Percentiles rank a stretch among this genome's conserved stretches.
Evolutionary conservation across 176 grass and related monocot genomes (phyloP).

Genomic region (Ensete glaucum): DNA sequence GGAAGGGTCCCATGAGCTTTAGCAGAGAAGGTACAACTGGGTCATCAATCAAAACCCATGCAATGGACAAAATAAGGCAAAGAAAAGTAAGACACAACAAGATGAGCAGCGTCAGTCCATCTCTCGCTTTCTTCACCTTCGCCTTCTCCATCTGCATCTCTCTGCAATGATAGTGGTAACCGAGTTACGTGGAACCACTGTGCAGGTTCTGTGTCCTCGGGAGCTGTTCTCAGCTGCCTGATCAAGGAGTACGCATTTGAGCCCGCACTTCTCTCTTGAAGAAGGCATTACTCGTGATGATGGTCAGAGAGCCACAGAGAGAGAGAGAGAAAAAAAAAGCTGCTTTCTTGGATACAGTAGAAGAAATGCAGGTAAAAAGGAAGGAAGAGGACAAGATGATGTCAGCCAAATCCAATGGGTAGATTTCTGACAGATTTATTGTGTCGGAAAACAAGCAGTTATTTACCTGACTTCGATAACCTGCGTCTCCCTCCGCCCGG

Average conservation of each 20-base stretch:
- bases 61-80: neutral
- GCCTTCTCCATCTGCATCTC: slow-evolving; percentile 1
- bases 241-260: neutral
- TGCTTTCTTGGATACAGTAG: slow-evolving; percentile 26
- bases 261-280: slow-evolving; percentile 3
- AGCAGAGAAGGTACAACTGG: slow-evolving; percentile 5
- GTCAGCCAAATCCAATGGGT: slow-evolving; percentile 46
- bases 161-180: slow-evolving; percentile 33
- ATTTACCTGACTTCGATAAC: slow-evolving; percentile 9
- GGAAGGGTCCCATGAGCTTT: slow-evolving; percentile 10
- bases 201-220: slow-evolving; percentile 17
- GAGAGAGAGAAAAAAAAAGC: neutral
- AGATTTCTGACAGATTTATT: slow-evolving; percentile 44
- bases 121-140: slow-evolving; percentile 14
- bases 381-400: slow-evolving; percentile 26
- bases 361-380: slow-evolving; percentile 24
- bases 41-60: slow-evolving; percentile 23
- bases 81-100: neutral
- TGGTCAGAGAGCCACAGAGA: neutral
- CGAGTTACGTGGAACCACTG: slow-evolving; percentile 41
- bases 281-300: slow-evolving; percentile 17
- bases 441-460: slow-evolving; percentile 28
- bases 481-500: neutral
- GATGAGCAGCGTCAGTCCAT: neutral
- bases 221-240: slow-evolving; percentile 5